Base-by-base conservation (phyloP, 495 filamentous ascomycete genomes). In the Aspergillus wentii region DNA sequence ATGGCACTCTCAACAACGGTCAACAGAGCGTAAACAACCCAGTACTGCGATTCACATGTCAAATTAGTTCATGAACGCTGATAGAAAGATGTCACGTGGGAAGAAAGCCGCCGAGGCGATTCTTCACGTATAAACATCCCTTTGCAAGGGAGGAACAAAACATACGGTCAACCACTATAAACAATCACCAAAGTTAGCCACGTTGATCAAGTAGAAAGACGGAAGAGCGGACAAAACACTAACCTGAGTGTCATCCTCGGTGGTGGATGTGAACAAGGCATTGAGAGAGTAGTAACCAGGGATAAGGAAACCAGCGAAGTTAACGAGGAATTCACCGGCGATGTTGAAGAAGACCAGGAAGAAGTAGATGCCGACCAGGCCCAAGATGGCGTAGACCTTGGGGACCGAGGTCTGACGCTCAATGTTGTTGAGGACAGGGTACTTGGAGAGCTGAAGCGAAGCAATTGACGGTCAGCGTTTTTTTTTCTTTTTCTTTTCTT, bases 281-380 rank as follows among this genome's bases (percentile, higher is more conserved):
- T 83, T 75, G 27, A 99, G 72, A 23, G 90, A 95, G 64, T 95
- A 99, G 74, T 99, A 99, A 40, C 83, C 90, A 32, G 92, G 92
- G 44, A 99, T 74, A 34, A 90, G 61, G 59, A 97, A 99, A 36
- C 92, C 92, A 36, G 94, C 94, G 46, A 94, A 70, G 71, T 99
- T 99, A 59, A 94, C 92, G 46, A 99, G 79, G 62, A 97, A 85
- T 62, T 92, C 86, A 55, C 92, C 91, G 44, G 88, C 92, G 51
- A 96, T 90, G 78, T 99, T 99, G 77, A 99, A 94, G 76, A 97
- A 84, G 68, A 97, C 86, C 13, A 99, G 78, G 78, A 96, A 95
- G 76, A 95, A 89, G 76, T 99, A 99, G 51, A 94, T 73, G 33
- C 80, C 82, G 32, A 60, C 67, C 9, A 95, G 63, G 48, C 92